phyloP scores from a whole-genome alignment of 2,329 filamentous ascomycete species.

The Penicillium sp. region DNA sequence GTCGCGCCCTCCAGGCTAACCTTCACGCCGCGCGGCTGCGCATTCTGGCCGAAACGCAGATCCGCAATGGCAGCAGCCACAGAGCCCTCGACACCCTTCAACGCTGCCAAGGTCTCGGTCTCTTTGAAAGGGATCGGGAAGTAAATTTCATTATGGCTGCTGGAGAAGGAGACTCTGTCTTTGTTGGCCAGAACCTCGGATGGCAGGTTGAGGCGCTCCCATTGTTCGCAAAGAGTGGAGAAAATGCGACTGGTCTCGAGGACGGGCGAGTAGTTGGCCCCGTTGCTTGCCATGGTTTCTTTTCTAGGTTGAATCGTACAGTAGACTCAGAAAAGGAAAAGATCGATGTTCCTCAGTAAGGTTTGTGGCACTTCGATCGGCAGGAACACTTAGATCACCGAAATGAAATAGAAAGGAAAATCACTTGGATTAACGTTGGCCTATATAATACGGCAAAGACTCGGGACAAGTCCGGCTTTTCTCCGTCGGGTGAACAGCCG shows the following conservation, averaged over 20 bases:
- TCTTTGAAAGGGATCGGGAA: constrained; percentile 49
- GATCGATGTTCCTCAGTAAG: neutral
- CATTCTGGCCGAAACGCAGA: constrained; percentile 45
- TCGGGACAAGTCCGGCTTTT: constrained; percentile 1
- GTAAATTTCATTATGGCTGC: constrained; percentile 36
- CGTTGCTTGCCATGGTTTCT: constrained; percentile 16
- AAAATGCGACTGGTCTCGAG: constrained; percentile 38
- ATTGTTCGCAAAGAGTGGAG: constrained; percentile 32
- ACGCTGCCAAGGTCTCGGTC: constrained; percentile 50
- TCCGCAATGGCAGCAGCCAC: constrained; percentile 58
- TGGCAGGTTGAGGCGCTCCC: constrained; percentile 32
- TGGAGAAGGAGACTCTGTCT: constrained; percentile 35
- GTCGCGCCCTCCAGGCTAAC: constrained; percentile 39
- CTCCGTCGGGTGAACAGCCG: constrained; percentile 4
- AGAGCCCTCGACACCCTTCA: constrained; percentile 57
- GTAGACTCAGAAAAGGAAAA: neutral
- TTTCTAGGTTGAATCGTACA: too few species aligned
- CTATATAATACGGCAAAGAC: constrained; percentile 6
- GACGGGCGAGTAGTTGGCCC: constrained; percentile 30
- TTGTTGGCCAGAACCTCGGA: constrained; percentile 28
- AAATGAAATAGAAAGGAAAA: neutral
- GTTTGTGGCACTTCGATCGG: neutral
- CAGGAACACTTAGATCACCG: neutral
- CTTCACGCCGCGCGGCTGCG: constrained; percentile 35
- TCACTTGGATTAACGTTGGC: neutral